Base-by-base conservation (phyloP, 208 protist species). In the Naegleria gruberi region DNA sequence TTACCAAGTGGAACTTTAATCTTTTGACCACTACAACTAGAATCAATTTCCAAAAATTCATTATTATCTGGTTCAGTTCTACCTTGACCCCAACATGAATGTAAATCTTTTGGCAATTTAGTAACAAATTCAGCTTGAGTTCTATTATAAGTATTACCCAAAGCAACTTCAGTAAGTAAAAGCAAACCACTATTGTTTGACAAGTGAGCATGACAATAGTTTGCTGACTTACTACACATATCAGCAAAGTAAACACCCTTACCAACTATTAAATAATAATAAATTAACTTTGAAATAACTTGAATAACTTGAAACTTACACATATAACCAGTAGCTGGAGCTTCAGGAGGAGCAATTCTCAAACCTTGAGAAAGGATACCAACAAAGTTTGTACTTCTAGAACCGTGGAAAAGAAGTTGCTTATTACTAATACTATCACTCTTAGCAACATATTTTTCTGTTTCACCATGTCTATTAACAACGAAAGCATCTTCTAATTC, bases 281-380 rank as follows among this genome's bases (percentile, higher is more conserved):
- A 55, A 5, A 55, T 10, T 86, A 51, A 51, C 40, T 37, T 51
- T 17, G 7, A 34, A 6, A 82, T 40, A 40, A n/a, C 26, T n/a
- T 45, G 23, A 41, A 40, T n/a, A 84, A 45, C 10, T 46, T 7
- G 23, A 90, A 98, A 98, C 92, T 97, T 95, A 93, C 97, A 98
- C 40, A 95, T 97, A 6, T 95, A 97, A 73, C 91, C 92, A 34
- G 82, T 87, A 6, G 43, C 82, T n/a, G 96, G 96, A 0, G 97
- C 96, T 92, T 97, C 96, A 40, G 95, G 95, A 84, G 97, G 97
- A 12, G 97, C 97, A 90, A 98, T 98, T 83, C 96, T 65, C 7
- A 98, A 92, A 81, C 96, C 34, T 88, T 96, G 94, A 23, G 94
- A 96, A 12, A 98, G 92, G 90, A 98, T 98, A 57, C 96, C 96